Evolutionary conservation across 805 yeast species (phyloP).

Genomic region (Sugiyamaella boreocaroliniensis): DNA sequence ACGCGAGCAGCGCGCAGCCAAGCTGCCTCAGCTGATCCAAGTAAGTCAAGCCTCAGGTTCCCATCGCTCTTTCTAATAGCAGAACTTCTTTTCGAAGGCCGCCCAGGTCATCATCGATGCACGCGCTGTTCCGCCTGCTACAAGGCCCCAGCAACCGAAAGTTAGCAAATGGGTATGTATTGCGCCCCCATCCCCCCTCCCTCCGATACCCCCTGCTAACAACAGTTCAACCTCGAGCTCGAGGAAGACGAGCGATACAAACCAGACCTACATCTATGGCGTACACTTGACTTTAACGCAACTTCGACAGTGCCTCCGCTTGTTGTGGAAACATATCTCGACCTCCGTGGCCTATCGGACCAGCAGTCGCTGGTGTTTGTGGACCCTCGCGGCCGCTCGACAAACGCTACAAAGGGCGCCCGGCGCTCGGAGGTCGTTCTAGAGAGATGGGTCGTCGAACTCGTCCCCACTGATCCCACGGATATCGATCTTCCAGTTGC

Average conservation of each 20-base stretch:
- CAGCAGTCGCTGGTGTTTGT: conserved; percentile 53
- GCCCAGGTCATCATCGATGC: conserved; percentile 33
- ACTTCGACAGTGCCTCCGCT: conserved; percentile 57
- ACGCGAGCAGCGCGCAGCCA: conserved; percentile 5
- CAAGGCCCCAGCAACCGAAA: conserved; percentile 18
- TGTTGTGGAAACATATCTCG: conserved; percentile 77
- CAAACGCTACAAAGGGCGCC: conserved; percentile 51
- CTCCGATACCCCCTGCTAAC: conserved; percentile 19
- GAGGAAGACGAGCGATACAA: conserved; percentile 35
- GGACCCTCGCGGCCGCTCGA: conserved; percentile 42
- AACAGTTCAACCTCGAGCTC: conserved; percentile 37
- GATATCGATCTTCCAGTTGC: conserved; percentile 53
- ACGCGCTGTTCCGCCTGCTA: conserved; percentile 23
- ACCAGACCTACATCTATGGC: conserved; percentile 65
- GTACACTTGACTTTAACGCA: conserved; percentile 26
- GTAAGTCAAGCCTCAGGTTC: conserved; percentile 9
- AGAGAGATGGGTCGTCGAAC: conserved; percentile 88
- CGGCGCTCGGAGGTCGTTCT: conserved; percentile 79
- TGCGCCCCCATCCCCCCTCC: not conserved
- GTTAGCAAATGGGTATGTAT: conserved; percentile 22
- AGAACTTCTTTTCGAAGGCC: conserved; percentile 37
- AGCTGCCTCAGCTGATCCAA: conserved; percentile 21
- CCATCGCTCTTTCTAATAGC: conserved; percentile 15
- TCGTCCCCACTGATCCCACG: conserved; percentile 24
- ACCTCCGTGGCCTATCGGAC: conserved; percentile 49